These are phyloP conservation scores for Coemansia aciculifera DNA, from an alignment of 192 early-diverging fungal species.

Conservation along the genomic window DNA sequence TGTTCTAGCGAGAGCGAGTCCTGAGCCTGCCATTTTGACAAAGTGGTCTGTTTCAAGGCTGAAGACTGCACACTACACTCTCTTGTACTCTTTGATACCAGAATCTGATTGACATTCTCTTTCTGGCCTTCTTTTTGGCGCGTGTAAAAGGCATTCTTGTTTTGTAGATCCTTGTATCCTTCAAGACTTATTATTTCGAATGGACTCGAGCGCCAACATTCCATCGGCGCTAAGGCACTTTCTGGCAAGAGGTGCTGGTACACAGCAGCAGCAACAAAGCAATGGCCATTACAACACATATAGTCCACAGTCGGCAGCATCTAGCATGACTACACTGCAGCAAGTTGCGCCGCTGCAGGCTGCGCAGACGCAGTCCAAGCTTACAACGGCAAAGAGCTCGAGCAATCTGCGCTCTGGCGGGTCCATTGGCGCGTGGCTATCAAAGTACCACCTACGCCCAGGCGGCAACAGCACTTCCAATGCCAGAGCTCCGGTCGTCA, in stretches of 20 bases:
- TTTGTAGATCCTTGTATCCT: slow-evolving; percentile 2
- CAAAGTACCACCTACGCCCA: slow-evolving; percentile 42
- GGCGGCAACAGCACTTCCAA: neutral
- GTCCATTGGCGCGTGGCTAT: slow-evolving; percentile 51
- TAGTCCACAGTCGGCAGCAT: slow-evolving; percentile 30
- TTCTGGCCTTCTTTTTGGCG: neutral
- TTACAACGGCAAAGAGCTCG: slow-evolving; percentile 37
- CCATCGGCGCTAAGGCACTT: slow-evolving; percentile 47
- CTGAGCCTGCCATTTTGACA: no score
- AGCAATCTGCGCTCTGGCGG: slow-evolving; percentile 44
- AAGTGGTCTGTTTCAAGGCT: no score
- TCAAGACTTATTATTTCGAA: neutral
- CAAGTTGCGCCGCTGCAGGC: slow-evolving; percentile 8
- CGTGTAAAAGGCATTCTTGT: neutral
- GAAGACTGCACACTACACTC: neutral
- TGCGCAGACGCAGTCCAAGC: slow-evolving; percentile 12
- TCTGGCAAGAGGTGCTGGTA: slow-evolving; percentile 26
- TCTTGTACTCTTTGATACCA: neutral
- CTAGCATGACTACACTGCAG: slow-evolving; percentile 44
- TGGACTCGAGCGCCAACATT: slow-evolving; percentile 37
- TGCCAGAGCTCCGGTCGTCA: neutral
- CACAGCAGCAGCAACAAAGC: slow-evolving; percentile 20
- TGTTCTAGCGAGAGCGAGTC: no score
- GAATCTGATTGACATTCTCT: neutral
- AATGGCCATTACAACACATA: slow-evolving; percentile 23